A percentile compares a stretch with the other conserved stretches of the same genome.
Evolutionary conservation across 1,284 basidiomycete genomes (phyloP).

Genomic region (Veloboletus limbatus): DNA sequence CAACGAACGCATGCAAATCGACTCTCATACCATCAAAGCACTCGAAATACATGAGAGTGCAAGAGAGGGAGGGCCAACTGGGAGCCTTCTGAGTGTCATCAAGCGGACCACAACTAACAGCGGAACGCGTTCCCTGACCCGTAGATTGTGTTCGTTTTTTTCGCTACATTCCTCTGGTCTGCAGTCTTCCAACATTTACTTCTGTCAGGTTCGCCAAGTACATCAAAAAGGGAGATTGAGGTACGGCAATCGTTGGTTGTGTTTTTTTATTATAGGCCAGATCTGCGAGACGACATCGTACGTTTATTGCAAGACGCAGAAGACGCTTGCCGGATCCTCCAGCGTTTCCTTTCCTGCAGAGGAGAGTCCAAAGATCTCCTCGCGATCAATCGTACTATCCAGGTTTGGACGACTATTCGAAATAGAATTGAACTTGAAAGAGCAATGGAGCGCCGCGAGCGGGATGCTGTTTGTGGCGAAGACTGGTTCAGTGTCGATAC

Average conservation of each 20-base stretch:
- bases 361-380: slow-evolving; percentile 69
- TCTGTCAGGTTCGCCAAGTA: slow-evolving; percentile 77
- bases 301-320: slow-evolving; percentile 58
- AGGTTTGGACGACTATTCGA: slow-evolving; percentile 53
- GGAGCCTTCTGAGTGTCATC: slow-evolving; percentile 77
- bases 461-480: slow-evolving; percentile 25
- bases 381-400: slow-evolving; percentile 60
- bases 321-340: slow-evolving; percentile 77
- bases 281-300: slow-evolving; percentile 69
- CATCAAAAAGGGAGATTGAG: slow-evolving; percentile 70
- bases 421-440: slow-evolving; percentile 55
- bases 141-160: slow-evolving; percentile 67
- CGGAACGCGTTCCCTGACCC: slow-evolving; percentile 73
- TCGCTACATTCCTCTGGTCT: background rate
- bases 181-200: slow-evolving; percentile 9
- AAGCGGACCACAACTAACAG: slow-evolving; percentile 79
- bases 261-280: slow-evolving; percentile 62
- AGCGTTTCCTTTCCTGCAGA: slow-evolving; percentile 71
- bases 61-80: slow-evolving; percentile 68
- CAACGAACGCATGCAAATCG: slow-evolving; percentile 80
- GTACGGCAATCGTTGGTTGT: slow-evolving; percentile 79
- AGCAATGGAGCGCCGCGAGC: slow-evolving; percentile 46
- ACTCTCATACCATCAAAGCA: slow-evolving; percentile 85
- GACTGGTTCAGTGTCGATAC: slow-evolving; percentile 57
- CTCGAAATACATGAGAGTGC: slow-evolving; percentile 83